Conservation (phyloP, 192 early-diverging fungal species). For the Coemansia sp. region DNA sequence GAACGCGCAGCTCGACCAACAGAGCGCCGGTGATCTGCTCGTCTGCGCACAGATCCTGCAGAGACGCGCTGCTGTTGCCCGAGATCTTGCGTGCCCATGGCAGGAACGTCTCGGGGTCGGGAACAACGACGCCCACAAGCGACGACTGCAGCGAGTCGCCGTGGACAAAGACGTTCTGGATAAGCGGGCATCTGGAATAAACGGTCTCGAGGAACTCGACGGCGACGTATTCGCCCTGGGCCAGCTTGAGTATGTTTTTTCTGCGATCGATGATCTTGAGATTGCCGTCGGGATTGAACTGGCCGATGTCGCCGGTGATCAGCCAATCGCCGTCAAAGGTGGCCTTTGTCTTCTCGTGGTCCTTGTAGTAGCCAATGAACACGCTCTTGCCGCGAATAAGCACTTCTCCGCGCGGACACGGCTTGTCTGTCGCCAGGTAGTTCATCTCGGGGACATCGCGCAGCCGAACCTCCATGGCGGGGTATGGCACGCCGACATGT, state of each 20-base stretch:
- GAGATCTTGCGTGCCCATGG: conserved; percentile 60
- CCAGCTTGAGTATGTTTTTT: conserved; percentile 79
- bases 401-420: conserved; percentile 86
- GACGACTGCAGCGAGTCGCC: conserved; percentile 83
- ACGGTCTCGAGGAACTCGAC: conserved; percentile 86
- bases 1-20: conserved; percentile 57
- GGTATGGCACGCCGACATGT: conserved; percentile 76
- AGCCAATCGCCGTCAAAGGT: conserved; percentile 79
- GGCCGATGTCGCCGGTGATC: conserved; percentile 85
- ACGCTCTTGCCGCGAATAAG: conserved; percentile 70
- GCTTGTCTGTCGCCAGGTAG: conserved; percentile 74
- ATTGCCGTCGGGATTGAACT: conserved; percentile 67
- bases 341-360: conserved; percentile 74
- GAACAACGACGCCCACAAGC: conserved; percentile 84
- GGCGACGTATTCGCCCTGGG: conserved; percentile 92
- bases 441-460: conserved; percentile 89
- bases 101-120: conserved; percentile 64
- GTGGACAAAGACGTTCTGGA: conserved; percentile 89
- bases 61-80: conserved; percentile 21
- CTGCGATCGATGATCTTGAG: conserved; percentile 81
- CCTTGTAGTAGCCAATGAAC: conserved; percentile 80
- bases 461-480: conserved; percentile 77
- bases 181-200: conserved; percentile 65
- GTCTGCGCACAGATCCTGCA: conserved; percentile 54
- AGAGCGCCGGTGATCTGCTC: conserved; percentile 57